These are phyloP conservation scores for Coprinellus micaceus DNA, from an alignment of 768 basidiomycete genomes.

Conservation along the genomic window DNA sequence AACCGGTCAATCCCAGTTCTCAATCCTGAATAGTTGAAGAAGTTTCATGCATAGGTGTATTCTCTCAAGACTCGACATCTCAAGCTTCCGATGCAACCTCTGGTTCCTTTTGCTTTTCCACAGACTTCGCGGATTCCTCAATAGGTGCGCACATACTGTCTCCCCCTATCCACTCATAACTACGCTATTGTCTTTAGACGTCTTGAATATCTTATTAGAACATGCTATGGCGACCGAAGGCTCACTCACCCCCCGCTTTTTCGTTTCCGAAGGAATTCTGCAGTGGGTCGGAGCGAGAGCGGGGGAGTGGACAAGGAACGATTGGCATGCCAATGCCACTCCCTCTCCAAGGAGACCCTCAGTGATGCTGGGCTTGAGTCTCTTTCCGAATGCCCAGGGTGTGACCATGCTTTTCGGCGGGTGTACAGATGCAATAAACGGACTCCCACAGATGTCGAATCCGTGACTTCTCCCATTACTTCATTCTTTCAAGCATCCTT, in stretches of 20 bases:
- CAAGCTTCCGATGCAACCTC: slow-evolving; percentile 3
- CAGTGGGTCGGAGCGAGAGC: neutral
- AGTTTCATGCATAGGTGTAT: neutral
- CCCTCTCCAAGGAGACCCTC: neutral
- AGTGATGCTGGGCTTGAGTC: neutral
- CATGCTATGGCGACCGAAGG: slow-evolving; percentile 4
- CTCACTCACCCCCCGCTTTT: neutral
- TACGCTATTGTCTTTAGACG: neutral
- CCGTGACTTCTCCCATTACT: neutral
- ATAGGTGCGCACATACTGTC: neutral
- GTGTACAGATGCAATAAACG: slow-evolving; percentile 2
- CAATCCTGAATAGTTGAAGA: neutral
- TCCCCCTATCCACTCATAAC: neutral
- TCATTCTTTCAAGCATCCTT: neutral
- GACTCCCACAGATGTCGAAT: neutral
- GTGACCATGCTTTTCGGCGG: neutral
- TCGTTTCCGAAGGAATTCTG: neutral
- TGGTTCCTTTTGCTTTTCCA: slow-evolving; percentile 1
- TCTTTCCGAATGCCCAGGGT: neutral
- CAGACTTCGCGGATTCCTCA: neutral
- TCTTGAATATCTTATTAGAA: slow-evolving; percentile 1
- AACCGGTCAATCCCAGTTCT: neutral
- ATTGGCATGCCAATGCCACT: slow-evolving; percentile 2
- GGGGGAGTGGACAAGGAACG: neutral
- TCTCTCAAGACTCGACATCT: neutral